Conservation (phyloP, 441 rosid genomes). For the Populus hybrid region DNA sequence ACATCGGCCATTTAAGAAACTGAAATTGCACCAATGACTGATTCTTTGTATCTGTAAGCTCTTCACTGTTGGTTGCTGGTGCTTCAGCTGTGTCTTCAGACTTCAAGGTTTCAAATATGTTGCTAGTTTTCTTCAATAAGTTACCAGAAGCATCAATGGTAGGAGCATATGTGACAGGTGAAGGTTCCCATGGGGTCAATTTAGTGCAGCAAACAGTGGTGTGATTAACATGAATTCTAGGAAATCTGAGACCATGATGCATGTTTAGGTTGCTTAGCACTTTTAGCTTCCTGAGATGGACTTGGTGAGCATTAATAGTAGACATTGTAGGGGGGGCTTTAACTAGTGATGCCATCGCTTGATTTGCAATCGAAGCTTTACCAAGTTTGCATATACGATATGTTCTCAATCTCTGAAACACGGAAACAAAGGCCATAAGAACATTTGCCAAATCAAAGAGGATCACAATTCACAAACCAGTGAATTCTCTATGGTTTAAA, state of each 20-base stretch:
- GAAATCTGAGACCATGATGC: constrained; percentile 14
- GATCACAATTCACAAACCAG: neutral
- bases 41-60: constrained; percentile 21
- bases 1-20: constrained; percentile 82
- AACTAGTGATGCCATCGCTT: constrained; percentile 45
- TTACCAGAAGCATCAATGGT: constrained; percentile 39
- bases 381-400: constrained; percentile 19
- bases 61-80: constrained; percentile 21
- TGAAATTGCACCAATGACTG: constrained; percentile 31
- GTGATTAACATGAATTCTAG: constrained; percentile 18
- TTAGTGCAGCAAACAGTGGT: constrained; percentile 48
- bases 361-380: constrained; percentile 32
- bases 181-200: constrained; percentile 64
- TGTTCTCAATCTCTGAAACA: constrained; percentile 5
- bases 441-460: neutral
- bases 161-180: constrained; percentile 43
- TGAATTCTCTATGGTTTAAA: neutral
- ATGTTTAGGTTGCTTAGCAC: constrained; percentile 20
- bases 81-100: constrained; percentile 38
- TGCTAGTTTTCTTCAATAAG: constrained; percentile 42
- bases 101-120: constrained; percentile 51
- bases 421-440: neutral
- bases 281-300: constrained; percentile 31
- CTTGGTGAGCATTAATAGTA: constrained; percentile 17
- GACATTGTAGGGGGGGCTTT: constrained; percentile 33